A percentile compares a stretch with the other conserved stretches of the same genome.
These are phyloP conservation scores for Crepidotus variabilis DNA, from an alignment of 768 basidiomycete genomes.

Conservation along the genomic window DNA sequence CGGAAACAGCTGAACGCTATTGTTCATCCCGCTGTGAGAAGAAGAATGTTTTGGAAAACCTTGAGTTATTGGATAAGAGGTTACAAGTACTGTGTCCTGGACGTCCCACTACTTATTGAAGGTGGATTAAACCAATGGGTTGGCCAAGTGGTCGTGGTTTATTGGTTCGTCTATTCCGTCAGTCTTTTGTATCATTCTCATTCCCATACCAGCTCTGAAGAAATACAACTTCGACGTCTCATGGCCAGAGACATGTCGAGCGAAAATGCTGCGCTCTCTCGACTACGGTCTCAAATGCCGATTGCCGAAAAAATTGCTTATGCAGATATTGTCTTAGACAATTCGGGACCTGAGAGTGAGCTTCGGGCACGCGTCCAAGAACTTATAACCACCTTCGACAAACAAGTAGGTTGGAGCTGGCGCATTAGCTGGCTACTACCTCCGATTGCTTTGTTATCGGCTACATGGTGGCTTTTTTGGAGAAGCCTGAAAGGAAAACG, in stretches of 20 bases:
- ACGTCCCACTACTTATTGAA: slow-evolving; percentile 92
- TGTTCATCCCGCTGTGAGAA: slow-evolving; percentile 87
- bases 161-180: slow-evolving; percentile 58
- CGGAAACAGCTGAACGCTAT: slow-evolving; percentile 77
- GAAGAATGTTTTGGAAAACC: slow-evolving; percentile 69
- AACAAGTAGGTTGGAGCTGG: slow-evolving; percentile 55
- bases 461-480: slow-evolving; percentile 25
- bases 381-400: slow-evolving; percentile 41
- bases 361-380: slow-evolving; percentile 51
- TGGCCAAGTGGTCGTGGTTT: slow-evolving; percentile 83
- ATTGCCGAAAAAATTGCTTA: slow-evolving; percentile 78
- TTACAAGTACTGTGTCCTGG: slow-evolving; percentile 75
- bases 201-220: slow-evolving; percentile 54
- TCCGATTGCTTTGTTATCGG: slow-evolving; percentile 48
- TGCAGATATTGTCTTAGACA: slow-evolving; percentile 86
- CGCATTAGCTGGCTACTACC: slow-evolving; percentile 58
- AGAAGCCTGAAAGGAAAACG: slow-evolving; percentile 9
- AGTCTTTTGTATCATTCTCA: neutral
- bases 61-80: slow-evolving; percentile 74
- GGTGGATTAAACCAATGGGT: slow-evolving; percentile 82
- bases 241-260: slow-evolving; percentile 69
- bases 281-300: slow-evolving; percentile 78
- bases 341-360: slow-evolving; percentile 73
- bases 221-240: slow-evolving; percentile 81
- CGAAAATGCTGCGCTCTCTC: slow-evolving; percentile 69